Evolutionary conservation across 1,284 basidiomycete genomes (phyloP).

Genomic region (Cryptococcus hybrid): DNA sequence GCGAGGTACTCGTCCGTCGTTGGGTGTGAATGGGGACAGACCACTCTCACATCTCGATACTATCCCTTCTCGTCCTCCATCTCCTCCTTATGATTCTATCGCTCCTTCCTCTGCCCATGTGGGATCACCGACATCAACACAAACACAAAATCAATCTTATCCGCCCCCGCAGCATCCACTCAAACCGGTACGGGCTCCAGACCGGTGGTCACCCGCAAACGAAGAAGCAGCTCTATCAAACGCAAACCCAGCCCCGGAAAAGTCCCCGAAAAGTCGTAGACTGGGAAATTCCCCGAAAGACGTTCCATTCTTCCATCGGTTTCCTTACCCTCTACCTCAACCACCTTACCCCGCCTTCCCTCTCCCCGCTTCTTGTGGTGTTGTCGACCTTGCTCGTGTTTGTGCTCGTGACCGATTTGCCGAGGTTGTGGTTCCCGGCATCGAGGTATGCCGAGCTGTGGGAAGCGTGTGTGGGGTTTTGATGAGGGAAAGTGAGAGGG

Average conservation of each 20-base stretch:
- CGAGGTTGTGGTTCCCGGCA: slow-evolving; percentile 66
- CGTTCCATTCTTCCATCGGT: slow-evolving; percentile 89
- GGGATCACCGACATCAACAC: no score
- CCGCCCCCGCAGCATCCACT: slow-evolving; percentile 38
- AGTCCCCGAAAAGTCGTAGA: slow-evolving; percentile 45
- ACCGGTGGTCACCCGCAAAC: slow-evolving; percentile 26
- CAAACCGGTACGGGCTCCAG: slow-evolving; percentile 20
- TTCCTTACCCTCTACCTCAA: slow-evolving; percentile 77
- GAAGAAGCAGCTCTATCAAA: slow-evolving; percentile 36
- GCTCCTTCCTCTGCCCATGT: no score
- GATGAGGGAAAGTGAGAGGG: slow-evolving; percentile 91
- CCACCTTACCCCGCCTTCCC: slow-evolving; percentile 45
- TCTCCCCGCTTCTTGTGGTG: slow-evolving; percentile 59
- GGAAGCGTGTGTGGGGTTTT: slow-evolving; percentile 78
- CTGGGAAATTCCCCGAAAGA: slow-evolving; percentile 84
- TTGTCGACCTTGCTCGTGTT: slow-evolving; percentile 68
- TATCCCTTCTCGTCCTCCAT: no score
- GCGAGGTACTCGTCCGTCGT: no score
- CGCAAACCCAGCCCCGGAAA: slow-evolving; percentile 43
- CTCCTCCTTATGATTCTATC: no score
- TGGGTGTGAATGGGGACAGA: no score
- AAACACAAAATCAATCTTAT: slow-evolving; percentile 5
- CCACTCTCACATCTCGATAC: no score
- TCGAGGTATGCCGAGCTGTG: slow-evolving; percentile 66
- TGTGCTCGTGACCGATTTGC: slow-evolving; percentile 71